phyloP scores from a whole-genome alignment of 1,284 basidiomycete genomes.

The Leccinum pachyderme region DNA sequence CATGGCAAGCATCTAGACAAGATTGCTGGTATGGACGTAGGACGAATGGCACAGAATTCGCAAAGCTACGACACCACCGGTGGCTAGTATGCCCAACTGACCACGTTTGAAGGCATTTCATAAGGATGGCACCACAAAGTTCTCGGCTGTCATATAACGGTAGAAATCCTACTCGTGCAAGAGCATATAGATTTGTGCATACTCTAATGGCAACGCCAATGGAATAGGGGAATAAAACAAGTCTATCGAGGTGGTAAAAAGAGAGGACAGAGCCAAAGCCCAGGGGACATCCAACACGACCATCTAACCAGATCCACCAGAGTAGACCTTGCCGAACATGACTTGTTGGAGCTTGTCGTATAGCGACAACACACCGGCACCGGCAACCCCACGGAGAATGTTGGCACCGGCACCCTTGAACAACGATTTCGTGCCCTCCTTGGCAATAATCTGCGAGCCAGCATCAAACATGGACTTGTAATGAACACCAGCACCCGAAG shows the following conservation, averaged over 20 bases:
- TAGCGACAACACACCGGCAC: conserved; percentile 93
- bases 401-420: conserved; percentile 98
- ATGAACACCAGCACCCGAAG: conserved; percentile 79
- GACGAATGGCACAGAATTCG: conserved; percentile 7
- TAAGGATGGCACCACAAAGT: neutral
- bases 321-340: conserved; percentile 96
- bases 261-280: conserved; percentile 35
- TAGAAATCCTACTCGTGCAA: conserved; percentile 20
- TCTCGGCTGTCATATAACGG: neutral
- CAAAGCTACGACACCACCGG: conserved; percentile 9
- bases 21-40: conserved; percentile 90
- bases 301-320: conserved; percentile 53
- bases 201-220: conserved; percentile 22
- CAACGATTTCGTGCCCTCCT: conserved; percentile 88
- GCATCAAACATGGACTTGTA: conserved; percentile 93
- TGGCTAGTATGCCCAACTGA: conserved; percentile 1
- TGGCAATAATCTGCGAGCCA: conserved; percentile 79
- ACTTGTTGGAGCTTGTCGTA: conserved; percentile 92
- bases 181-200: conserved; percentile 26
- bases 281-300: conserved; percentile 12
- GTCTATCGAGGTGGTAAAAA: conserved; percentile 34
- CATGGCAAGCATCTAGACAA: conserved; percentile 79
- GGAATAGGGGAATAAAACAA: conserved; percentile 34
- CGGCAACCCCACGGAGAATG: conserved; percentile 97
- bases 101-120: conserved; percentile 11